Evolutionary conservation across 139 green algal species (phyloP).

Genomic region (Chlamydomonas sp.): DNA sequence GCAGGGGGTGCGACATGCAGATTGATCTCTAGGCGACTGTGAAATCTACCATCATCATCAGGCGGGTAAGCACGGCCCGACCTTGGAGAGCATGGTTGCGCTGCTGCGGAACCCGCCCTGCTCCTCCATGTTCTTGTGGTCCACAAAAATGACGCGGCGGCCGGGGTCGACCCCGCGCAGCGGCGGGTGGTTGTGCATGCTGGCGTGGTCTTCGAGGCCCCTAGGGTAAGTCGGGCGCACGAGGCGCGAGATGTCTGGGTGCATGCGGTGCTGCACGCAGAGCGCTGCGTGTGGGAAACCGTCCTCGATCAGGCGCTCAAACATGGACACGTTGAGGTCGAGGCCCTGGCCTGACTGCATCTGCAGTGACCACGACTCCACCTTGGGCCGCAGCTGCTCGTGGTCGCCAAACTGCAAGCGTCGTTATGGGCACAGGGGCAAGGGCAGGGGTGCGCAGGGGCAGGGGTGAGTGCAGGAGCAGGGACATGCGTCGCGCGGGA

Average conservation of each 20-base stretch:
- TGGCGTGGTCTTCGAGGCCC: conserved; percentile 30
- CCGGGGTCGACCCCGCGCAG: conserved; percentile 28
- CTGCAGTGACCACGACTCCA: conserved; percentile 50
- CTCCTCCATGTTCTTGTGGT: conserved; percentile 36
- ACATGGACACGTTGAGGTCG: conserved; percentile 69
- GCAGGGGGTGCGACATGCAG: no score
- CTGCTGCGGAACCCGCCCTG: no score
- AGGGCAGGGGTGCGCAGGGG: no score
- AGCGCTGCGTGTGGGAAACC: conserved; percentile 45
- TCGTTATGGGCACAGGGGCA: no score
- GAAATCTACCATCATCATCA: no score
- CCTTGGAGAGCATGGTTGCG: no score
- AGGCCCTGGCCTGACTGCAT: conserved; percentile 43
- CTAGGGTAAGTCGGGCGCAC: conserved; percentile 32
- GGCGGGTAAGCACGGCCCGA: no score
- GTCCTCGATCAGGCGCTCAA: conserved; percentile 61
- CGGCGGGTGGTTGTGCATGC: conserved; percentile 14
- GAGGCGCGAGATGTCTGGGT: conserved; percentile 31
- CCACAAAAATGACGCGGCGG: conserved; percentile 33
- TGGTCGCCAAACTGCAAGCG: conserved; percentile 53
- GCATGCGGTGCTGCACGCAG: conserved; percentile 69
- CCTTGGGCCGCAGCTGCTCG: conserved; percentile 73
- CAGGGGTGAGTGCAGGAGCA: not conserved
- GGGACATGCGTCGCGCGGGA: not conserved
- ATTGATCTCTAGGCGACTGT: no score